Conservation (phyloP, 2,329 filamentous ascomycete species). For the Aschersonia sp. region DNA sequence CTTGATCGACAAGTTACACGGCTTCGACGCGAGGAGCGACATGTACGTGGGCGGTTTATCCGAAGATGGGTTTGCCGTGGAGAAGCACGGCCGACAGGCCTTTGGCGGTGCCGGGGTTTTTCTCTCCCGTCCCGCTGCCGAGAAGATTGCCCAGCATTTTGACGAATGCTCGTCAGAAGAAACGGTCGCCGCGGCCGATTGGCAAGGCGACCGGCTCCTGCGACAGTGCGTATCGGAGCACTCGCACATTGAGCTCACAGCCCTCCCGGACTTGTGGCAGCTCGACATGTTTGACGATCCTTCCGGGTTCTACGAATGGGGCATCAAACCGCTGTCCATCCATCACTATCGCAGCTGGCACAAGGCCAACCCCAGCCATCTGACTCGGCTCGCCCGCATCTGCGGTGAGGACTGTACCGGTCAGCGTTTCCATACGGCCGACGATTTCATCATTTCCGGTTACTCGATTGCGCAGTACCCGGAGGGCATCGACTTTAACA, state of each 20-base stretch:
- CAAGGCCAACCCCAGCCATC: conserved; percentile 34
- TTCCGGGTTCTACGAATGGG: conserved; percentile 48
- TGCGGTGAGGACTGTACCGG: conserved; percentile 36
- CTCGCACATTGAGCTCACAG: conserved; percentile 38
- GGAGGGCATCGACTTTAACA: conserved; percentile 30
- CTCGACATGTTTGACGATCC: conserved; percentile 44
- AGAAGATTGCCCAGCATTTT: conserved; percentile 26
- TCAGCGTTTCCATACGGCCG: conserved; percentile 39
- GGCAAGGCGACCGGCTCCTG: conserved; percentile 3
- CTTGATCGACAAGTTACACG: conserved; percentile 32
- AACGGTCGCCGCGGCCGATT: neutral
- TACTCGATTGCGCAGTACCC: conserved; percentile 45
- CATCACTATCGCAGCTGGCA: conserved; percentile 51
- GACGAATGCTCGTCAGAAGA: conserved; percentile 26
- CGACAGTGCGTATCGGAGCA: conserved; percentile 41
- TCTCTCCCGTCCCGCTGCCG: conserved; percentile 34
- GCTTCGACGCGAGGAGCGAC: conserved; percentile 33
- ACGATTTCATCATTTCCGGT: conserved; percentile 39
- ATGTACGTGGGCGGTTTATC: conserved; percentile 47
- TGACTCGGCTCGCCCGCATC: conserved; percentile 36
- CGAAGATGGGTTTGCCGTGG: conserved; percentile 43
- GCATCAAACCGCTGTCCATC: conserved; percentile 41
- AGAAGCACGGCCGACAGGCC: conserved; percentile 44
- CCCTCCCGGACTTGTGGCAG: conserved; percentile 42
- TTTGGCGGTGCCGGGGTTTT: conserved; percentile 51